Base-by-base conservation (phyloP, 331 rosid genomes). In the Spiraea crenata region DNA sequence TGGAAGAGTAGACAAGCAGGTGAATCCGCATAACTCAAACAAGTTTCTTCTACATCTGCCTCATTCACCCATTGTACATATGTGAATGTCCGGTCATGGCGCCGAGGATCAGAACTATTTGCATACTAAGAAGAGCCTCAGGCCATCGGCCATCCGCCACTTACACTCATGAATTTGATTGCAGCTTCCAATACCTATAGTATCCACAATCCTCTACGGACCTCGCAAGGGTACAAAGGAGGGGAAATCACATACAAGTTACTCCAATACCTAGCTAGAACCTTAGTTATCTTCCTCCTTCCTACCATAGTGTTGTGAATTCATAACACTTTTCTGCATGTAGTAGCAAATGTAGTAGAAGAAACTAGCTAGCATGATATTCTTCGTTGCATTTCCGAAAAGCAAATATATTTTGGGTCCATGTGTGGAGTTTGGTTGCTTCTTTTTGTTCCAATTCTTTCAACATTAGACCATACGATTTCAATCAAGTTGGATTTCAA, bases 1-100 rank as follows among this genome's bases (percentile, higher is more conserved):
- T 83, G 90, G 95, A 86, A 85, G 72, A 57, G 71, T 68, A 86
- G 83, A 72, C 76, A 89, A 10, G 63, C 71, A 69, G 60, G 38
- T 52, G 86, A 79, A 65, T 78, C 96, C 3, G 57, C 8, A 8
- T 61, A 39, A 40, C 3, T 61, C n/a, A 17, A 58, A 5, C 69
- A n/a, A 47, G 17, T 66, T 48, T 15, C 20, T 12, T 34, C 37
- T 35, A 40, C 49, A 9, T n/a, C 34, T 61, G 66, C 66, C 49
- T 15, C 48, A 61, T 40, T 75, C 73, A 39, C 67, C 56, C n/a
- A n/a, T 19, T 72, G 73, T 48, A 55, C 38, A 57, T 64, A 59
- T 5, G 46, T 45, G 54, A 67, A 4, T 37, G 65, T 78, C 65
- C 20, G 15, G 7, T 49, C 51, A 9, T 58, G 52, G 57, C 74